Conservation (phyloP, 164 flowering plant genomes). For the Amborella trichopoda region DNA sequence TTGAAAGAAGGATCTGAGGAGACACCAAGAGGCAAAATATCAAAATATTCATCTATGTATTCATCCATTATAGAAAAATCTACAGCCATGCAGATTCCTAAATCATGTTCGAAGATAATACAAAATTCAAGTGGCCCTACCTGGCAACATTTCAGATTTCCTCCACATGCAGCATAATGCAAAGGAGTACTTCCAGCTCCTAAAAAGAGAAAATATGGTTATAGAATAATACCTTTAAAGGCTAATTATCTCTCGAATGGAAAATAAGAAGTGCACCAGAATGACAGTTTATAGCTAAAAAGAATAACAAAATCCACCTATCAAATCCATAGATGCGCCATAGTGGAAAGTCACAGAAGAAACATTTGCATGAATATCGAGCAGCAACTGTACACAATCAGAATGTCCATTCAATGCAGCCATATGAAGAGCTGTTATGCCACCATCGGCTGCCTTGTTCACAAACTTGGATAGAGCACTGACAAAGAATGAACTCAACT, state of each 20-base stretch:
- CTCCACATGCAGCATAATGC: slow-evolving; percentile 98
- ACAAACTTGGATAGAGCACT: slow-evolving; percentile 83
- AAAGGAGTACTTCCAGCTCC: slow-evolving; percentile 98
- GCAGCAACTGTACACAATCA: slow-evolving; percentile 86
- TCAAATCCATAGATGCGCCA: slow-evolving; percentile 90
- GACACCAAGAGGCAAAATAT: too few relatives aligned
- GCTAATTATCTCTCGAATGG: background rate
- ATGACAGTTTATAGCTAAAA: background rate
- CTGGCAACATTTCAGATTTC: slow-evolving; percentile 94
- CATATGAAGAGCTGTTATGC: slow-evolving; percentile 91
- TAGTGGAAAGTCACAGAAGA: slow-evolving; percentile 83
- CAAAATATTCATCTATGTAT: too few relatives aligned
- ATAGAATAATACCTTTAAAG: background rate
- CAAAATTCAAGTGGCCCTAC: slow-evolving; percentile 16
- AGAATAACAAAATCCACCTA: slow-evolving; percentile 36
- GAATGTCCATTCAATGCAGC: slow-evolving; percentile 89
- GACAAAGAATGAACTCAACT: too few relatives aligned
- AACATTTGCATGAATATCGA: slow-evolving; percentile 67
- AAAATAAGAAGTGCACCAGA: slow-evolving; percentile 1
- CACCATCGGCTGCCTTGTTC: slow-evolving; percentile 93
- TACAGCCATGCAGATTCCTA: too few relatives aligned
- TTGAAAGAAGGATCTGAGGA: slow-evolving; percentile 78
- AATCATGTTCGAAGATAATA: too few relatives aligned
- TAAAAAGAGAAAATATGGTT: slow-evolving; percentile 11
- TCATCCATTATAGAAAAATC: too few relatives aligned